phyloP scores from a whole-genome alignment of 2,329 filamentous ascomycete species.

The Aurifilum marmelostoma region DNA sequence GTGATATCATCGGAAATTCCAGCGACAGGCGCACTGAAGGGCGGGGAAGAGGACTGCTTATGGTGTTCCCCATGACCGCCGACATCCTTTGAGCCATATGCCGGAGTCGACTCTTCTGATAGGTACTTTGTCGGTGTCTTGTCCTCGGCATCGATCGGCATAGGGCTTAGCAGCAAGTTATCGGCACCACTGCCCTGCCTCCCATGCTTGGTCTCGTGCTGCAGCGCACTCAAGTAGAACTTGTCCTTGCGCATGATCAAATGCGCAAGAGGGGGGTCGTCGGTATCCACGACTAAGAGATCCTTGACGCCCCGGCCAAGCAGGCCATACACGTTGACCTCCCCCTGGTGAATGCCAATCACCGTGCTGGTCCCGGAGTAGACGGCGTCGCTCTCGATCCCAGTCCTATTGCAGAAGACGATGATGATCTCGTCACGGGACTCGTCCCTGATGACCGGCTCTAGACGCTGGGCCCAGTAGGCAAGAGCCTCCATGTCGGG shows the following conservation, averaged over 20 bases:
- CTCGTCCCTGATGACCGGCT: slow-evolving; percentile 54
- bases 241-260: slow-evolving; percentile 36
- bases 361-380: slow-evolving; percentile 69
- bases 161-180: slow-evolving; percentile 1
- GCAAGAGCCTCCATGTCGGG: slow-evolving; percentile 66
- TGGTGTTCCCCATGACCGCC: not conserved
- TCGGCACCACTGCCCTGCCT: not conserved
- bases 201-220: slow-evolving; percentile 1
- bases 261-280: slow-evolving; percentile 39
- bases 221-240: not conserved
- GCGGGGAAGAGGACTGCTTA: not conserved
- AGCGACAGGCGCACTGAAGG: not conserved
- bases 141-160: not conserved
- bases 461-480: slow-evolving; percentile 67
- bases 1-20: slow-evolving; percentile 34
- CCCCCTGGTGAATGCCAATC: slow-evolving; percentile 59
- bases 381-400: slow-evolving; percentile 58
- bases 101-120: not conserved
- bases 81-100: not conserved
- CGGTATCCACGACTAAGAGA: slow-evolving; percentile 61
- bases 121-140: slow-evolving; percentile 3
- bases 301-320: slow-evolving; percentile 64
- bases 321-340: slow-evolving; percentile 62
- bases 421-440: slow-evolving; percentile 57
- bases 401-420: slow-evolving; percentile 65